These are phyloP conservation scores for Aegilops tauschii DNA, from an alignment of 176 grass and related monocot genomes.

Conservation along the genomic window DNA sequence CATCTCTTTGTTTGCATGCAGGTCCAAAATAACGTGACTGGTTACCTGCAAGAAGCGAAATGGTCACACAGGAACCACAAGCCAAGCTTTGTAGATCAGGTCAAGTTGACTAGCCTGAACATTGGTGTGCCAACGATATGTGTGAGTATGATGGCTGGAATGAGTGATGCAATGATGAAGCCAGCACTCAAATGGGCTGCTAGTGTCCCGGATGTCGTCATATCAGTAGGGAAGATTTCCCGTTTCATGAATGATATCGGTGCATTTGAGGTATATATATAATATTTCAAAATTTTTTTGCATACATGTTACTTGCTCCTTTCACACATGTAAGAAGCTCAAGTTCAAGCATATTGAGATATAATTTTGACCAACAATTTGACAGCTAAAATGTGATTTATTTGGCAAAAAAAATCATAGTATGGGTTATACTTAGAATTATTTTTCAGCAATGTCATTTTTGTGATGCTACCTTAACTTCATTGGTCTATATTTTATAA, in stretches of 20 bases:
- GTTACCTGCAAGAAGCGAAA: conserved; percentile 43
- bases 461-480: neutral
- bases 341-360: neutral
- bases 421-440: neutral
- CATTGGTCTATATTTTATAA: neutral
- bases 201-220: neutral
- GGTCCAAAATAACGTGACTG: conserved; percentile 1
- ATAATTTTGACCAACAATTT: neutral
- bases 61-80: neutral
- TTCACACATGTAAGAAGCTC: neutral
- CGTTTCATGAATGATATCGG: neutral
- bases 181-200: conserved; percentile 38
- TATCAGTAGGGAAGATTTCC: neutral
- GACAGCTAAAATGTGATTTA: neutral
- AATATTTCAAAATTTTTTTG: too few relatives aligned
- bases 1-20: neutral
- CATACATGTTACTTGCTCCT: neutral
- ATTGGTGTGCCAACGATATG: neutral
- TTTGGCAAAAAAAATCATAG: neutral
- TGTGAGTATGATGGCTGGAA: conserved; percentile 25
- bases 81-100: conserved; percentile 32
- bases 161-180: conserved; percentile 28
- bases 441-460: neutral
- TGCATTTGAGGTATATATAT: neutral
- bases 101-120: neutral